Evolutionary conservation across 345 rosid genomes (phyloP).

Genomic region (Acer saccharum): DNA sequence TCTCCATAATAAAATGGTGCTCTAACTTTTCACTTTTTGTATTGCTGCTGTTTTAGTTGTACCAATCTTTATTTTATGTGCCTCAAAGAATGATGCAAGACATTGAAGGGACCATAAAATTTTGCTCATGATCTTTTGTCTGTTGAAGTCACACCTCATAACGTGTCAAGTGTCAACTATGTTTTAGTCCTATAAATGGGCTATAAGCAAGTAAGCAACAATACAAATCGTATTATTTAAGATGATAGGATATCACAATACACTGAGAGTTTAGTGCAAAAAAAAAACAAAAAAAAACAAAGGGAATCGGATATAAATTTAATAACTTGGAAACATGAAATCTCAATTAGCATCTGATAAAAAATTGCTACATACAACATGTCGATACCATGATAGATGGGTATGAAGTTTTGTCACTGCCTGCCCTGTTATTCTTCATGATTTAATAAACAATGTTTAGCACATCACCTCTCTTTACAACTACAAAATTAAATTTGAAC

Average conservation of each 20-base stretch:
- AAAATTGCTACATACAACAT: not conserved
- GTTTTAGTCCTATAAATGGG: not conserved
- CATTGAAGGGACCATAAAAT: not conserved
- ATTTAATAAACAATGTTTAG: not conserved
- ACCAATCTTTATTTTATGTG: not conserved
- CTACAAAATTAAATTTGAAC: not conserved
- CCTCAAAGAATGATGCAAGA: not conserved
- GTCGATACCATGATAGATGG: not conserved
- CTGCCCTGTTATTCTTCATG: not conserved
- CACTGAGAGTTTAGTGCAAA: not conserved
- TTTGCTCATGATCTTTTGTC: not conserved
- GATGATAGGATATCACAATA: not conserved
- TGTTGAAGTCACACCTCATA: slow-evolving; percentile 2
- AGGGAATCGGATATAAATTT: not conserved
- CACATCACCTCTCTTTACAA: not conserved
- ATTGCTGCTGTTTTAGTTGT: not conserved
- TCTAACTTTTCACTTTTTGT: not conserved
- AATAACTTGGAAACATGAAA: not conserved
- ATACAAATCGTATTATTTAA: not conserved
- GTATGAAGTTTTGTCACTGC: not conserved
- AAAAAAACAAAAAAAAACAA: not conserved
- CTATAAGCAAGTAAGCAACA: not conserved
- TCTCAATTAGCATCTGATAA: not conserved
- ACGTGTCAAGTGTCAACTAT: not conserved
- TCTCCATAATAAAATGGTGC: not conserved